A percentile compares a stretch with the other conserved stretches of the same genome.
Conservation (phyloP, 441 rosid species). For the Iberis amara region DNA sequence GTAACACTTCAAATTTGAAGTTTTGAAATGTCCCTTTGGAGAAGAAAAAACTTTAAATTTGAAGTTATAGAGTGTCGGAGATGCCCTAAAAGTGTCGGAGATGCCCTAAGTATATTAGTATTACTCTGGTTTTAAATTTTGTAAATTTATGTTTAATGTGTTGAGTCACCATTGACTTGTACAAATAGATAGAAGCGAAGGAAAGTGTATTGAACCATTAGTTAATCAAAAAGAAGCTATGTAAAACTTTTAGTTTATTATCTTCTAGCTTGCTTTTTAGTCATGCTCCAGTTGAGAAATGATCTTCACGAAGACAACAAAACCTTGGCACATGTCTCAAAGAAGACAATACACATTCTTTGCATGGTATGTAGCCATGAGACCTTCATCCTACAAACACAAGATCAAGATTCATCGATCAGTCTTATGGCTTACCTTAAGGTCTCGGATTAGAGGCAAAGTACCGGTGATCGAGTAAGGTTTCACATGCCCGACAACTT, state of each 20-base stretch:
- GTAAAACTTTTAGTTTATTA: slow-evolving; percentile 13
- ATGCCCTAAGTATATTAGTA: too few species aligned
- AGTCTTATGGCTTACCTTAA: slow-evolving; percentile 42
- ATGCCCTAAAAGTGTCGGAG: too few species aligned
- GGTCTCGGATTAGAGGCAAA: slow-evolving; percentile 82
- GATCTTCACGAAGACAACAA: slow-evolving; percentile 56
- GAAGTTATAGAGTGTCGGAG: too few species aligned
- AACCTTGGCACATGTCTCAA: slow-evolving; percentile 87
- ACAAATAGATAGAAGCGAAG: slow-evolving; percentile 27
- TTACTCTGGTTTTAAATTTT: too few species aligned
- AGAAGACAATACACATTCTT: slow-evolving; percentile 90
- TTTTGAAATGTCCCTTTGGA: too few species aligned
- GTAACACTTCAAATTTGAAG: too few species aligned
- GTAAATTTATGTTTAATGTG: not conserved
- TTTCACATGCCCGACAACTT: slow-evolving; percentile 76
- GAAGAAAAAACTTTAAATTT: too few species aligned
- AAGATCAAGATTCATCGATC: slow-evolving; percentile 5
- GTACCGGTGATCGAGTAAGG: slow-evolving; percentile 94
- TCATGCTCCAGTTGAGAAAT: slow-evolving; percentile 65
- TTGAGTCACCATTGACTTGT: slow-evolving; percentile 27
- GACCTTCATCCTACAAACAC: slow-evolving; percentile 68
- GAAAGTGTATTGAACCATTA: slow-evolving; percentile 20
- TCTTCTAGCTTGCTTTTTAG: slow-evolving; percentile 8
- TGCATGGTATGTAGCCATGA: slow-evolving; percentile 91
- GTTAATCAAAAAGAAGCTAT: slow-evolving; percentile 19